Conservation (phyloP, 495 filamentous ascomycete species). For the Melanomma pulvis-pyrius region DNA sequence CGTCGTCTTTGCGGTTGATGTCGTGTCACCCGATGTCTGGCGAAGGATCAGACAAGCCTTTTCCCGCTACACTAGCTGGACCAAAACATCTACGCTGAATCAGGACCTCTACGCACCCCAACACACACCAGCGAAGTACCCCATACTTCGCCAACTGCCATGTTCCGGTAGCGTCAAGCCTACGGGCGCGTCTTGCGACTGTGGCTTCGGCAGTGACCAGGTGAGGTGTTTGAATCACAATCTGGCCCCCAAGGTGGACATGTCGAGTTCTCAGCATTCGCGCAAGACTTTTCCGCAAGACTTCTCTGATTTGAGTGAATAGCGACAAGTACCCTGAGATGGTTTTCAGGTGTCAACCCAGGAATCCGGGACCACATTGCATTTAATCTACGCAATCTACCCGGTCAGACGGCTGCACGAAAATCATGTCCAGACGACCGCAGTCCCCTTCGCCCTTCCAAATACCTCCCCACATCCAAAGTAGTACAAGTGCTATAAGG, state of each 20-base stretch:
- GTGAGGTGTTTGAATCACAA: neutral
- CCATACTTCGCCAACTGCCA: neutral
- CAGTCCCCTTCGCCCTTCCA: neutral
- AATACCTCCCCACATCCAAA: slow-evolving; percentile 28
- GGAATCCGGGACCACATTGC: slow-evolving; percentile 10
- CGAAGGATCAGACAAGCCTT: neutral
- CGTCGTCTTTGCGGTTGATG: too few relatives aligned
- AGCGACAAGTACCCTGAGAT: neutral
- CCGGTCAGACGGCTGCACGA: slow-evolving; percentile 2
- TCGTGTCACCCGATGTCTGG: neutral
- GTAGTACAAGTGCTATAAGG: slow-evolving; percentile 11
- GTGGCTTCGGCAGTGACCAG: neutral
- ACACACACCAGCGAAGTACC: neutral
- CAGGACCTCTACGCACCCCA: neutral
- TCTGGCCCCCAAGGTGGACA: neutral
- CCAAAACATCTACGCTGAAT: neutral
- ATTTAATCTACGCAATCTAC: slow-evolving; percentile 8
- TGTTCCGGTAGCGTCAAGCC: neutral
- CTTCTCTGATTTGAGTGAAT: neutral
- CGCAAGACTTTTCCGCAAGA: too few relatives aligned
- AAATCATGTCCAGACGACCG: neutral
- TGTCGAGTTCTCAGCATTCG: neutral
- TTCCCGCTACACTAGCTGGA: neutral
- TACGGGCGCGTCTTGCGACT: neutral
- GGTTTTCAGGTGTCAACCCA: slow-evolving; percentile 3